These are phyloP conservation scores for Spiromastix sp. DNA, from an alignment of 2,329 filamentous ascomycete species.

Conservation along the genomic window DNA sequence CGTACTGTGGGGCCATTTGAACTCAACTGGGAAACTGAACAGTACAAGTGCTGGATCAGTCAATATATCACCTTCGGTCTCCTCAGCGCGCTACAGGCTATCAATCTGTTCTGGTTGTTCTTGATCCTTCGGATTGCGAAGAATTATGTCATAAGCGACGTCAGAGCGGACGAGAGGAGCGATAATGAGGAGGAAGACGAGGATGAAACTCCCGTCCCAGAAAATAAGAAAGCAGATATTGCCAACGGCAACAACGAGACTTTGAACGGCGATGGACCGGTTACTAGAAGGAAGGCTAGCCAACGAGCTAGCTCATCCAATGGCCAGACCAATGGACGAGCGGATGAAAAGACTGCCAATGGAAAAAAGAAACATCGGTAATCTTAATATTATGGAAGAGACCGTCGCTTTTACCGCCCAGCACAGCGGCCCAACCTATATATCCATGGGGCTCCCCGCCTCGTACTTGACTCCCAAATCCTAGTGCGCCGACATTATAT, in stretches of 20 bases:
- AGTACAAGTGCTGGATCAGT: slow-evolving; percentile 40
- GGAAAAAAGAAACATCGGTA: too few relatives aligned
- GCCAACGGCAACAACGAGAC: slow-evolving; percentile 14
- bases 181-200: slow-evolving; percentile 36
- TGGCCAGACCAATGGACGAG: slow-evolving; percentile 8
- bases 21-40: slow-evolving; percentile 39
- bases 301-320: slow-evolving; percentile 17
- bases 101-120: slow-evolving; percentile 38
- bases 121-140: slow-evolving; percentile 34
- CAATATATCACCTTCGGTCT: slow-evolving; percentile 36
- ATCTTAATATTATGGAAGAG: too few relatives aligned
- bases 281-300: slow-evolving; percentile 15
- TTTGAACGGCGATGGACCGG: too few relatives aligned
- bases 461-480: too few relatives aligned
- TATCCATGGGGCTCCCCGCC: too few relatives aligned
- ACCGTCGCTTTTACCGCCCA: too few relatives aligned
- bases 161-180: slow-evolving; percentile 33
- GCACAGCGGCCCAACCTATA: too few relatives aligned
- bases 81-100: slow-evolving; percentile 34
- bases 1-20: slow-evolving; percentile 37
- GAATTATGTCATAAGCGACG: slow-evolving; percentile 31
- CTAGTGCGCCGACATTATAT: too few relatives aligned
- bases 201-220: slow-evolving; percentile 20
- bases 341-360: too few relatives aligned
- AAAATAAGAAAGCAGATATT: slow-evolving; percentile 9